Conservation (phyloP, 441 rosid genomes). For the Croton setiger region DNA sequence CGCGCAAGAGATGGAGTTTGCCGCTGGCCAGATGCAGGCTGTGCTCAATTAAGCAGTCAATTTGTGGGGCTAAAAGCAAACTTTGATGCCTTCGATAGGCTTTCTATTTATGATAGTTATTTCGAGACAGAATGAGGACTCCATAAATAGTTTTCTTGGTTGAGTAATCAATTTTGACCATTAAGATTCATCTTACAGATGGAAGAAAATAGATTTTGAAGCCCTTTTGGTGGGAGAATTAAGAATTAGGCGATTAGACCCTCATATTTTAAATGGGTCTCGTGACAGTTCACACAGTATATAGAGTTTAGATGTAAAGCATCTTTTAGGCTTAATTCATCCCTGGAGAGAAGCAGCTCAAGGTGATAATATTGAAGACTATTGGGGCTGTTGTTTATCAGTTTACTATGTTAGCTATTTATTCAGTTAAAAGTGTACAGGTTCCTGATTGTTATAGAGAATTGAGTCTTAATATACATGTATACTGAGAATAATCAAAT, state of each 20-base stretch:
- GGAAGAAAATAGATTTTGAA: neutral
- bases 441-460: neutral
- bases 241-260: constrained; percentile 18
- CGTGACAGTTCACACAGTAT: constrained; percentile 22
- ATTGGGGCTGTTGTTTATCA: neutral
- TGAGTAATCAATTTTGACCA: neutral
- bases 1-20: constrained; percentile 78
- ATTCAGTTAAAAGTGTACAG: constrained; percentile 13
- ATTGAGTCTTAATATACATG: neutral
- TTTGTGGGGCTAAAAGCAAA: constrained; percentile 81
- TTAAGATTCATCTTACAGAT: neutral
- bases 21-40: constrained; percentile 86
- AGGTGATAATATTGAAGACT: constrained; percentile 9
- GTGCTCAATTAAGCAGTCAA: constrained; percentile 89
- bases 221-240: constrained; percentile 10
- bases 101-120: constrained; percentile 75
- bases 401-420: neutral
- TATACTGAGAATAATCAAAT: neutral
- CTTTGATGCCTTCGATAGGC: constrained; percentile 83
- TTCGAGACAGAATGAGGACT: constrained; percentile 53
- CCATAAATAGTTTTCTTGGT: neutral
- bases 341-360: constrained; percentile 4
- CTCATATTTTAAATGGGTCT: constrained; percentile 19
- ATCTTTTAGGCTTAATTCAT: constrained; percentile 12
- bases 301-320: constrained; percentile 26